Base-by-base conservation (phyloP, 2,329 filamentous ascomycete species). In the Aureobasidium vineae region DNA sequence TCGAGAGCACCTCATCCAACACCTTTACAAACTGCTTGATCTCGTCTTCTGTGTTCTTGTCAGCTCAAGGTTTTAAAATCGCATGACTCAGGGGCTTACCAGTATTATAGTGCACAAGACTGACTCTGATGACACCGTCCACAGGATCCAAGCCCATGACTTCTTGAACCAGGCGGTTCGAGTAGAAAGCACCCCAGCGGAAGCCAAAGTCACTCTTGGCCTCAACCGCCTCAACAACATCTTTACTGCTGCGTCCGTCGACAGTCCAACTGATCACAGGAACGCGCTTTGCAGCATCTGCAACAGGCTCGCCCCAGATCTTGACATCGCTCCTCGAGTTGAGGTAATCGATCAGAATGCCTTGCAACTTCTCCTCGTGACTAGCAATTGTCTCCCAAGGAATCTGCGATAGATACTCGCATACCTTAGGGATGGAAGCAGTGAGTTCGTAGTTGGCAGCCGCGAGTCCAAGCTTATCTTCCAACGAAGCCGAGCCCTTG, bases 91-190 rank as follows among this genome's bases (percentile, higher is more conserved):
- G 19, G 1, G 13, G 81, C 84, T 80, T 72, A 86, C 84, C 73
- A 2, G 87, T 90, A 71, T 91, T 91, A 73, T 91, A 91, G 75
- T 91, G 88, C 65, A 89, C 83, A 80, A 90, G 81, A 71, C 87
- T 90, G n/a, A 90, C 86, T 69, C 89, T 81, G 5, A 89, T 82
- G 10, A 91, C 84, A 0, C 88, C 89, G 70, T 90, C 83, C 10
- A 83, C 79, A 0, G 79, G 82, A 59, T 90, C 75, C 31, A 77
- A 57, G 0, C 81, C 81, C 43, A 91, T 73, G 0, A 90, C 77
- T 1, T 88, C 84, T 67, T 84, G 78, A 15, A 85, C 79, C 69
- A 91, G 73, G 19, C 88, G 78, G 70, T 88, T 84, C 15, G 85
- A 87, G 75, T 91, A 91, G 71, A 91, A 90, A 52, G 84, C 80